A percentile compares a stretch with the other conserved stretches of the same genome.
Conservation (phyloP, 371 early-diverging fungal species). For the Mortierella sp. region DNA sequence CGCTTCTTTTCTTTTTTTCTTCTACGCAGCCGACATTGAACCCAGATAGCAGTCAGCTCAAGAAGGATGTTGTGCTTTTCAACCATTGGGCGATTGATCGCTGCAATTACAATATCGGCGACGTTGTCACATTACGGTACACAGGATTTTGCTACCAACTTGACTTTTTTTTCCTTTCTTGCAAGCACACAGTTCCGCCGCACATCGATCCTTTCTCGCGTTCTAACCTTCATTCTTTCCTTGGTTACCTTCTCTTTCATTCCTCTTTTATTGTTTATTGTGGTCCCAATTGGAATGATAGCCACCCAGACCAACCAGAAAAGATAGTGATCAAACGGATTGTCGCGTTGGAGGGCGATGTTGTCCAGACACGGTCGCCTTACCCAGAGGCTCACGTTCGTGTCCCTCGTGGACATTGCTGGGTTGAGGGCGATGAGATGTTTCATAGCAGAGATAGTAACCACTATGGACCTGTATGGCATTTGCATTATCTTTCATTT, state of each 20-base stretch:
- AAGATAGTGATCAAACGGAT: slow-evolving; percentile 85
- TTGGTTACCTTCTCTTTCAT: not conserved
- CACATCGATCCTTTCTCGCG: not conserved
- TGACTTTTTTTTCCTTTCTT: not conserved
- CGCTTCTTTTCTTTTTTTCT: not conserved
- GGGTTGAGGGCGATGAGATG: slow-evolving; percentile 94
- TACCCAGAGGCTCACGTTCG: slow-evolving; percentile 62
- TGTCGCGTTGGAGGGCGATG: slow-evolving; percentile 90
- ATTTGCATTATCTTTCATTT: not conserved
- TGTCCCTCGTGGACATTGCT: slow-evolving; percentile 91
- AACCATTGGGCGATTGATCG: slow-evolving; percentile 73
- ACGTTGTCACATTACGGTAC: slow-evolving; percentile 87
- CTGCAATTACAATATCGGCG: slow-evolving; percentile 75
- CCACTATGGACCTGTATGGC: slow-evolving; percentile 84
- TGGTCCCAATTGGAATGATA: slow-evolving; percentile 17
- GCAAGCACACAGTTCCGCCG: too few species aligned
- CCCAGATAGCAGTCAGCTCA: slow-evolving; percentile 83
- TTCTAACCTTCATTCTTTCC: not conserved
- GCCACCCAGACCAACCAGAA: slow-evolving; percentile 83
- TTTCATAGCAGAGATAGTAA: slow-evolving; percentile 91
- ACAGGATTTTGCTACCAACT: not conserved
- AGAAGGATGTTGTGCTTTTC: slow-evolving; percentile 83
- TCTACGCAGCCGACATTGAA: slow-evolving; percentile 83
- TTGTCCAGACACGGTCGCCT: slow-evolving; percentile 70
- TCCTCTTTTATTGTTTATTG: not conserved